phyloP scores from a whole-genome alignment of 208 protist genomes.

The Endotrypanum monterogeii region DNA sequence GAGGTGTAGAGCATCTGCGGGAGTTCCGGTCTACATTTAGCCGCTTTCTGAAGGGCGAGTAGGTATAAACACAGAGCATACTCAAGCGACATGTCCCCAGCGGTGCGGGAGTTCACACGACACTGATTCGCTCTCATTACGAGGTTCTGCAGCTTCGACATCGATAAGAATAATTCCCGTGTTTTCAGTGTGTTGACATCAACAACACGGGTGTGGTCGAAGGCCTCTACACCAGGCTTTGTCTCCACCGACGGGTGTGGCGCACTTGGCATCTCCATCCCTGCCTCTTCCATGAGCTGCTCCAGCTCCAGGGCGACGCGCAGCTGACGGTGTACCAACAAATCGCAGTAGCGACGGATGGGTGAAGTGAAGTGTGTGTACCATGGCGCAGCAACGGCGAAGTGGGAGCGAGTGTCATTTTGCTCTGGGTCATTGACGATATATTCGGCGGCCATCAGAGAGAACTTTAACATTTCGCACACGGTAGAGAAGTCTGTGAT shows the following conservation, averaged over 20 bases:
- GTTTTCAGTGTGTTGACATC: conserved; percentile 40
- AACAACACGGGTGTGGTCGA: conserved; percentile 29
- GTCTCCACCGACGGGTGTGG: conserved; percentile 14
- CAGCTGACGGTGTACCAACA: conserved; percentile 92
- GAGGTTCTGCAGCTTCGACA: conserved; percentile 63
- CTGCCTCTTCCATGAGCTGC: conserved; percentile 39
- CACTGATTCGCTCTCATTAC: conserved; percentile 50
- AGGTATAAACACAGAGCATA: conserved; percentile 85
- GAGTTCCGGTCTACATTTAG: conserved; percentile 24
- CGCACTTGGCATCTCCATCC: conserved; percentile 20
- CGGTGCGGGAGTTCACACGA: conserved; percentile 56
- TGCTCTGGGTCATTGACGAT: conserved; percentile 55
- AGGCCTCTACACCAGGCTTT: conserved; percentile 26
- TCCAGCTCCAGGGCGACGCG: conserved; percentile 80
- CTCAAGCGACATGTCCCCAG: conserved; percentile 54
- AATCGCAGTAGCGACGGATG: conserved; percentile 93
- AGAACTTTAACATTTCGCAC: conserved; percentile 73
- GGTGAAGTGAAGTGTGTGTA: conserved; percentile 97
- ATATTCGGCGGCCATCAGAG: conserved; percentile 81
- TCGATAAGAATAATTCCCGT: conserved; percentile 43
- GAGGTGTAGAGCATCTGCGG: conserved; percentile 22
- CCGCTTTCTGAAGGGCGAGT: conserved; percentile 40
- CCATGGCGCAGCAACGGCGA: conserved; percentile 81
- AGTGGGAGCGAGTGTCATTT: conserved; percentile 69
- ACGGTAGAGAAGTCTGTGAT: conserved; percentile 41